Conservation (phyloP, 1,284 basidiomycete species). For the Leccinum pachyderme region DNA sequence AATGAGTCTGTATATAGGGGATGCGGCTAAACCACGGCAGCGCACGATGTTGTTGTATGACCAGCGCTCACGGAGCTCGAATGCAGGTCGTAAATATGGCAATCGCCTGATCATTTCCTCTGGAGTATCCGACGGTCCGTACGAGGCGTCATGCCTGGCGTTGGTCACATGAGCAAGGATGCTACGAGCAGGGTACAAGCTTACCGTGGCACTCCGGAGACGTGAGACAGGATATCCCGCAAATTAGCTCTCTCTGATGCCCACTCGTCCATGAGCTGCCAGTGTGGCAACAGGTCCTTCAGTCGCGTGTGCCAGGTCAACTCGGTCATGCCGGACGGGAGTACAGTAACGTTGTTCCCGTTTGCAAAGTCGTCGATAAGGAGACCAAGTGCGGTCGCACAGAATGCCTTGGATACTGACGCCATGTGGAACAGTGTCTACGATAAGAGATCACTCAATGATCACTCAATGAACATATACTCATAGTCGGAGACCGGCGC, state of each 20-base stretch:
- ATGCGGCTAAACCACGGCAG: neutral
- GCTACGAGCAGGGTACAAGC: neutral
- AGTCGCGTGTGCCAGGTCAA: slow-evolving; percentile 39
- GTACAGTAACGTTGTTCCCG: slow-evolving; percentile 35
- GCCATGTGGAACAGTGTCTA: slow-evolving; percentile 41
- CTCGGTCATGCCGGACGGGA: slow-evolving; percentile 31
- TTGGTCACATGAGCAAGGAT: neutral
- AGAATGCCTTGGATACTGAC: slow-evolving; percentile 41
- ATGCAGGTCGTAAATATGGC: slow-evolving; percentile 35
- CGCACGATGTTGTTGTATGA: slow-evolving; percentile 43
- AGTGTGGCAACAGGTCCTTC: slow-evolving; percentile 38
- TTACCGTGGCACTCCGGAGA: slow-evolving; percentile 39
- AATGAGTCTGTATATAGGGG: neutral
- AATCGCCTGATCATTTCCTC: slow-evolving; percentile 32
- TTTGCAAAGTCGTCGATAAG: slow-evolving; percentile 39
- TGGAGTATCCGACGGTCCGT: slow-evolving; percentile 29
- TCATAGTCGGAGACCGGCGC: neutral
- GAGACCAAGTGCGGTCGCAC: slow-evolving; percentile 38
- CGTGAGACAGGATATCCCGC: slow-evolving; percentile 38
- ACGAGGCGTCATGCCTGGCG: slow-evolving; percentile 36
- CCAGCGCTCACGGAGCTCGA: slow-evolving; percentile 40
- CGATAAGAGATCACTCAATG: neutral
- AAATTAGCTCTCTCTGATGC: slow-evolving; percentile 35
- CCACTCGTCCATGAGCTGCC: slow-evolving; percentile 36
- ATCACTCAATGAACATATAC: neutral